Base-by-base conservation (phyloP, 2,329 filamentous ascomycete species). In the Diaporthe sp. region DNA sequence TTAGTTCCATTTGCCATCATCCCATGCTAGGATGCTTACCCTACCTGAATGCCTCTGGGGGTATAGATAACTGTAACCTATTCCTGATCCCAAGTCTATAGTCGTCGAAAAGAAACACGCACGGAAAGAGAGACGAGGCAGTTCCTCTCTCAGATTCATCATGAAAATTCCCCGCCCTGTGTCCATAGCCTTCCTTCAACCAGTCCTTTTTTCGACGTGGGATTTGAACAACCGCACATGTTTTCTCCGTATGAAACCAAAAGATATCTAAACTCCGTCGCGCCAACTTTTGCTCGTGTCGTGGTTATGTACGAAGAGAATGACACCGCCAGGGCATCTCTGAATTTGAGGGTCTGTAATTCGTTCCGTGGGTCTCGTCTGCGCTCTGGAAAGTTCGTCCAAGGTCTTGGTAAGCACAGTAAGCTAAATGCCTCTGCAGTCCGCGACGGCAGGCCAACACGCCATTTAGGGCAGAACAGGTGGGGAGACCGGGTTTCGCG, bases 31-130 rank as follows among this genome's bases (percentile, higher is more conserved):
- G 44, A 39, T 67, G 57, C 51, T 44, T 75, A 62, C 68, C 71
- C 46, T 72, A 53, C 65, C 61, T 67, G 62, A 73, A 73, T 75
- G 76, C 57, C 75, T 76, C 73, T 72, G 46, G 76, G 75, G 76
- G 73, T 77, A 77, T 77, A 77, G 71, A 73, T 73, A 60, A 74
- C 62, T 77, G 70, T 75, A 72, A 75, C 70, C 62, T 75, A 75
- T 73, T 71, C 73, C 55, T 73, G 62, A 75, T 67, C 70, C 55
- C 57, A 51, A 71, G 61, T 77, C 62, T 75, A 75, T 75, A 73
- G 68, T 67, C 44, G 60, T 71, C 55, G 57, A 74, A 58, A 46
- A 28, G 58, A 72, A 62, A 39, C 46, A 60, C 31, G 9, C 58
- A 42, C 53, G 37, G 53, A 71, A 42, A 42, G 46, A 37, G 68